Evolutionary conservation across 257 asterid species (phyloP), one percentile per base, ranked within the genome.

Genomic region (Ajuga chamaepitys): DNA sequence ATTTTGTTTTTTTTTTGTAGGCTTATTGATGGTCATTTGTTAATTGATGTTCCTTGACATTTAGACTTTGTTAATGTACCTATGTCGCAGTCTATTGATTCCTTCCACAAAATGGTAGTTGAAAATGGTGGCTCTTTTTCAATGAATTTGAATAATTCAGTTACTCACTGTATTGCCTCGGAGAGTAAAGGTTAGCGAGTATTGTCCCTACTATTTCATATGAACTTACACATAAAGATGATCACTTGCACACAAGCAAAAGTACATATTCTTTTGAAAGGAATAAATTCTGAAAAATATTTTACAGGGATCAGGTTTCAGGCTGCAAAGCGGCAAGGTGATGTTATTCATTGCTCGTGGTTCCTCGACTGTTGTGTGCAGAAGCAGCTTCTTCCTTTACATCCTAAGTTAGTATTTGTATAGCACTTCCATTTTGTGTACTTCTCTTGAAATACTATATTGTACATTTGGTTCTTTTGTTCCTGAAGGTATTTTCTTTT

Each of bases 51-150:
- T 82, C 86, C 95, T 89, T 93, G 83, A 87, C 95, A 64, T 51
- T 37, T 57, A 89, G 97, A 93, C 86, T 89, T 93, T 76, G 92
- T 73, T 48, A 93, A 89, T 72, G 74, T 88, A 58, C 95, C 99
- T 45, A 68, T 89, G 30, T 75, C 88, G 25, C 84, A 79, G 67
- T 75, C 96, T 67, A 81, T 86, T 57, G 93, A 89, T 70, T 75
- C 87, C 77, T 67, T 89, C 80, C 97, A 89, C 85, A 93, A 93
- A 78, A 77, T 82, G 92, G 95, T 89, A 78, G 99, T 78, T 26
- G 96, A 85, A 77, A 83, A 93, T 78, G 96, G 99, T 9, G 99
- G 97, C 66, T 16, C 86, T 51, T 93, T 93, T 83, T 93, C 99
- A 41, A 93, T 93, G 99, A 93, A 93, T 86, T 79, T 87, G 76